These are phyloP conservation scores for Mycena olivaceomarginata DNA, from an alignment of 768 basidiomycete species.

Conservation along the genomic window DNA sequence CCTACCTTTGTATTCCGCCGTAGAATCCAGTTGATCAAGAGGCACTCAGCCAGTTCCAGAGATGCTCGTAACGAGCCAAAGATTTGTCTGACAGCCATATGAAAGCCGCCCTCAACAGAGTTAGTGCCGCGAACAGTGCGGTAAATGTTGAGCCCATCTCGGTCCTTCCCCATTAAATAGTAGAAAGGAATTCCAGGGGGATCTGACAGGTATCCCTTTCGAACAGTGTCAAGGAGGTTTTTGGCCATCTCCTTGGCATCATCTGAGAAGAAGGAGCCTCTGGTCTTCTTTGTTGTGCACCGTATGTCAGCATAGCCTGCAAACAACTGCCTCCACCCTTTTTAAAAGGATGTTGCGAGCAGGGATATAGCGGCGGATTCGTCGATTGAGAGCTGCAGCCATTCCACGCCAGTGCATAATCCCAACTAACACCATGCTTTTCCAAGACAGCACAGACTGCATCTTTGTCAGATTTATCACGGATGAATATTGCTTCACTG, in stretches of 20 bases:
- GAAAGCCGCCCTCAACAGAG: slow-evolving; percentile 15
- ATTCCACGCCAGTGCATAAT: neutral
- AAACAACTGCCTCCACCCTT: neutral
- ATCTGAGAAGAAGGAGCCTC: neutral
- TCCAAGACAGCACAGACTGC: neutral
- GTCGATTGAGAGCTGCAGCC: neutral
- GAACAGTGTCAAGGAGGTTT: neutral
- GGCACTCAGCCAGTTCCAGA: too few relatives aligned
- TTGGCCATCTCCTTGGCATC: neutral
- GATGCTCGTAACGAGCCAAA: too few relatives aligned
- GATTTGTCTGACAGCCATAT: neutral
- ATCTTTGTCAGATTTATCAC: neutral
- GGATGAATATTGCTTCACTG: too few relatives aligned
- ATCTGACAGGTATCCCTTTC: neutral
- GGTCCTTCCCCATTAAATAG: neutral
- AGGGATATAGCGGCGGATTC: neutral
- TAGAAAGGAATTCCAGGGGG: neutral
- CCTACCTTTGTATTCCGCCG: slow-evolving; percentile 7
- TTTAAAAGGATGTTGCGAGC: neutral
- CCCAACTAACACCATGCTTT: too few relatives aligned
- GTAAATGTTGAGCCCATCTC: slow-evolving; percentile 1
- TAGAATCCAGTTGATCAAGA: neutral
- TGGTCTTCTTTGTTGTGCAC: neutral
- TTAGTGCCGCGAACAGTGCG: slow-evolving; percentile 16
- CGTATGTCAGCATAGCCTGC: neutral